These are phyloP conservation scores for Hypoxylon subgilvum DNA, from an alignment of 495 filamentous ascomycete genomes.

Conservation along the genomic window DNA sequence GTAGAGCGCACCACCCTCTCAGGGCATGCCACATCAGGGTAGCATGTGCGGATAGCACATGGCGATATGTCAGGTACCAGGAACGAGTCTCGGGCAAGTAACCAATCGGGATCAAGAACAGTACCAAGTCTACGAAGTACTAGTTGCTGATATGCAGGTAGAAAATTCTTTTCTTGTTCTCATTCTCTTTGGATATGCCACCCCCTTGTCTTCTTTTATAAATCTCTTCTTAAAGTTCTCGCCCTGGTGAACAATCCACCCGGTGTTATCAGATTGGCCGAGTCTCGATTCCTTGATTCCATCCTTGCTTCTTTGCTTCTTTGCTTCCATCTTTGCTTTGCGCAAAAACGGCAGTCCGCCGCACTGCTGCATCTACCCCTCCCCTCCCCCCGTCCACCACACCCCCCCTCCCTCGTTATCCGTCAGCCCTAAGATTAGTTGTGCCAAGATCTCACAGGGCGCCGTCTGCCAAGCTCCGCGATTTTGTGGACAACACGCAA, in stretches of 20 bases:
- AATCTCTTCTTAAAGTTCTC: constrained; percentile 22
- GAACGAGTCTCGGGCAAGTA: constrained; percentile 29
- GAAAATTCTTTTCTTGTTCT: constrained; percentile 20
- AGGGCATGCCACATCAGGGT: constrained; percentile 36
- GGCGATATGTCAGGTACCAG: constrained; percentile 48
- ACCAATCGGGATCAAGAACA: constrained; percentile 35
- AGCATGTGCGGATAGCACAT: constrained; percentile 26
- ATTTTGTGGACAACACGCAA: constrained; percentile 9
- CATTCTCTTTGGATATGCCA: constrained; percentile 16
- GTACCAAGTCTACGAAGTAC: constrained; percentile 17
- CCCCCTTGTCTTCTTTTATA: constrained; percentile 29
- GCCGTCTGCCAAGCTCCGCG: constrained; percentile 17
- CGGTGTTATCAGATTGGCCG: constrained; percentile 20
- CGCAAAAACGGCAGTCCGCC: neutral
- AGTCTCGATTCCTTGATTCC: neutral
- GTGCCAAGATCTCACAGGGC: constrained; percentile 13
- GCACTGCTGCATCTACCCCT: constrained; percentile 16
- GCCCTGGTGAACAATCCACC: constrained; percentile 11
- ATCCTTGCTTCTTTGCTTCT: too few species aligned
- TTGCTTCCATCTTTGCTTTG: too few species aligned
- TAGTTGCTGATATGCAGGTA: constrained; percentile 30
- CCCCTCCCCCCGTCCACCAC: constrained; percentile 5
- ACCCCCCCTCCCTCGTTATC: constrained; percentile 17
- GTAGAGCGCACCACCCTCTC: constrained; percentile 36
- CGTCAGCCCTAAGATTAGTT: constrained; percentile 34